Evolutionary conservation across 768 basidiomycete genomes (phyloP).

Genomic region (Hortiboletus campestris): DNA sequence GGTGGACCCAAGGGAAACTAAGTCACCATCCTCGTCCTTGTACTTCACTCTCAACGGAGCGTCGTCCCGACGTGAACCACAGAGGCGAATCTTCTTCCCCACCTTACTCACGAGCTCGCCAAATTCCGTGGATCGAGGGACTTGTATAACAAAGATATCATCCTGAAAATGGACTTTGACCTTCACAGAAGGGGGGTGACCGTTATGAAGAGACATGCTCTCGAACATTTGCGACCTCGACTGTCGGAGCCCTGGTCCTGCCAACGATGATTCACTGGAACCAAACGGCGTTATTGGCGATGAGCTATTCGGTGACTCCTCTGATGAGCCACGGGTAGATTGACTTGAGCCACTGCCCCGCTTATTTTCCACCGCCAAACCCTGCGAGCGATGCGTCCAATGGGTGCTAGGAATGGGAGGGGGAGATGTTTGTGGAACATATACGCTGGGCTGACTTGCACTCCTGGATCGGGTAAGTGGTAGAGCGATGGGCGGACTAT

Average conservation of each 20-base stretch:
- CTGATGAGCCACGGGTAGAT: slow-evolving; percentile 73
- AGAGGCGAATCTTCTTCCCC: slow-evolving; percentile 88
- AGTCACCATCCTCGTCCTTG: slow-evolving; percentile 89
- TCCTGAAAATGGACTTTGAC: slow-evolving; percentile 95
- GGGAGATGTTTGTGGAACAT: slow-evolving; percentile 49
- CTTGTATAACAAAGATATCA: slow-evolving; percentile 93
- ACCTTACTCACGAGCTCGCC: slow-evolving; percentile 86
- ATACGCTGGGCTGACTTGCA: slow-evolving; percentile 75
- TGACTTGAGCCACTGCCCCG: slow-evolving; percentile 85
- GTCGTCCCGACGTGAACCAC: slow-evolving; percentile 78
- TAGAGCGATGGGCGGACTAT: slow-evolving; percentile 20
- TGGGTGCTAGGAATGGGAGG: slow-evolving; percentile 54
- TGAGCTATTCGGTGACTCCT: slow-evolving; percentile 80
- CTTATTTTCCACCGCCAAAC: slow-evolving; percentile 48
- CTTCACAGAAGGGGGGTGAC: slow-evolving; percentile 58
- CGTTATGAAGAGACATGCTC: slow-evolving; percentile 32
- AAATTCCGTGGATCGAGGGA: slow-evolving; percentile 76
- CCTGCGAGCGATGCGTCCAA: slow-evolving; percentile 49
- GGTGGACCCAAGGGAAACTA: slow-evolving; percentile 83
- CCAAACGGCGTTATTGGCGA: slow-evolving; percentile 90
- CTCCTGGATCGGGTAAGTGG: slow-evolving; percentile 63
- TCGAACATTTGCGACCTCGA: slow-evolving; percentile 58
- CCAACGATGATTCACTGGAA: slow-evolving; percentile 81
- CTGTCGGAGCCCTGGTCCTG: slow-evolving; percentile 51
- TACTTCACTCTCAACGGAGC: slow-evolving; percentile 85